Conservation (phyloP, 169 alveolate species). For the Plasmodium gonderi region DNA sequence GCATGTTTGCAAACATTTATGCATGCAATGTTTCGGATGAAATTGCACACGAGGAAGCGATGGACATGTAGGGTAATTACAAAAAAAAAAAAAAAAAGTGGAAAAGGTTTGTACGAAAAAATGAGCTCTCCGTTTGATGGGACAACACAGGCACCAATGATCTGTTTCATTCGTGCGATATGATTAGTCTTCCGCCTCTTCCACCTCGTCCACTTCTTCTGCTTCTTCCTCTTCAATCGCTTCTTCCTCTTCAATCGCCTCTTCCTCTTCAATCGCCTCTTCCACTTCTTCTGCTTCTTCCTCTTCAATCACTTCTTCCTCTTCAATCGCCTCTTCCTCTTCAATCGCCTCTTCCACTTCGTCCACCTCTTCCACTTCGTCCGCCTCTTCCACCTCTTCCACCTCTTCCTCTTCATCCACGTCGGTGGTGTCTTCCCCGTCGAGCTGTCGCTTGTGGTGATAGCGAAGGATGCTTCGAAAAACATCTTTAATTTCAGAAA, state of each 20-base stretch:
- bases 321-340: neutral
- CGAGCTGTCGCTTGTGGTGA: conserved; percentile 1
- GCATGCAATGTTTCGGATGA: neutral
- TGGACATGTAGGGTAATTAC: no score
- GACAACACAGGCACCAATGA: neutral
- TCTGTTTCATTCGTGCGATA: neutral
- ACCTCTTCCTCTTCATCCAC: neutral
- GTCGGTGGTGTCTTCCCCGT: neutral
- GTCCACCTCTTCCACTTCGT: neutral
- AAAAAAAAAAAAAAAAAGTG: neutral
- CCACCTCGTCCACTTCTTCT: neutral
- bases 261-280: neutral
- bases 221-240: neutral
- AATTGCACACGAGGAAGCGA: neutral
- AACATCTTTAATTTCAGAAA: conserved; percentile 40
- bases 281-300: neutral
- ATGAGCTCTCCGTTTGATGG: neutral
- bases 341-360: neutral
- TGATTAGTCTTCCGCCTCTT: no score
- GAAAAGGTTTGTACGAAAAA: neutral
- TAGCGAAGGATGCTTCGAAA: conserved; percentile 14
- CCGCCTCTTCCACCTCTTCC: neutral
- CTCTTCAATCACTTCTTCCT: neutral
- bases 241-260: neutral
- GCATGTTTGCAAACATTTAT: no score